phyloP scores from a whole-genome alignment of 2,329 filamentous ascomycete species.

The Simplicillium sp. region DNA sequence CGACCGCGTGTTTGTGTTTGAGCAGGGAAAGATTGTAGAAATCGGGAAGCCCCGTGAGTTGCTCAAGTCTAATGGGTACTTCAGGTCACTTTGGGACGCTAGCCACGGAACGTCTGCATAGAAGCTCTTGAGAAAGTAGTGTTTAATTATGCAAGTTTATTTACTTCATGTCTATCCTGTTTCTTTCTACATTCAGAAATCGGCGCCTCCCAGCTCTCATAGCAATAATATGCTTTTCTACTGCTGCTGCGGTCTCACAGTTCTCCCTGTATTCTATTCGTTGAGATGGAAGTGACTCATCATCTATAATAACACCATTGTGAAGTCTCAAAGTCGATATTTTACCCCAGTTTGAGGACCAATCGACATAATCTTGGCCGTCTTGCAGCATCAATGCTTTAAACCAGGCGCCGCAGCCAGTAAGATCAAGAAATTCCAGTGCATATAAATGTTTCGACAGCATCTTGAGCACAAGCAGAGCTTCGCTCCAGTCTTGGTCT shows the following conservation, averaged over 20 bases:
- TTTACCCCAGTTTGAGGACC: conserved; percentile 45
- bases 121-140: background rate
- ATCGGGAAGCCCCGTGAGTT: conserved; percentile 14
- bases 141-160: background rate
- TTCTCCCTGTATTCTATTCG: conserved; percentile 22
- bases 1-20: conserved; percentile 17
- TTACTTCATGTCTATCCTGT: conserved; percentile 15
- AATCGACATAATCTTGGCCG: conserved; percentile 41
- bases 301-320: conserved; percentile 30
- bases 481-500: conserved; percentile 51
- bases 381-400: conserved; percentile 32
- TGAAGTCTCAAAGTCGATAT: conserved; percentile 33
- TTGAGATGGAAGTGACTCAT: conserved; percentile 23
- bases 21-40: conserved; percentile 16
- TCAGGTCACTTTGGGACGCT: conserved; percentile 20
- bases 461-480: conserved; percentile 43
- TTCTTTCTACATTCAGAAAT: conserved; percentile 38
- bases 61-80: conserved; percentile 9
- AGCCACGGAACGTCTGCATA: background rate
- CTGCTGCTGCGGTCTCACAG: conserved; percentile 24
- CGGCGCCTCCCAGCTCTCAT: conserved; percentile 37
- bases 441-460: conserved; percentile 45
- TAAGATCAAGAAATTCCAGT: conserved; percentile 52
- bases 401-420: conserved; percentile 48
- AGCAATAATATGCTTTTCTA: conserved; percentile 38